Conservation (phyloP, 2,329 filamentous ascomycete species). For the Fusarium algeriense region DNA sequence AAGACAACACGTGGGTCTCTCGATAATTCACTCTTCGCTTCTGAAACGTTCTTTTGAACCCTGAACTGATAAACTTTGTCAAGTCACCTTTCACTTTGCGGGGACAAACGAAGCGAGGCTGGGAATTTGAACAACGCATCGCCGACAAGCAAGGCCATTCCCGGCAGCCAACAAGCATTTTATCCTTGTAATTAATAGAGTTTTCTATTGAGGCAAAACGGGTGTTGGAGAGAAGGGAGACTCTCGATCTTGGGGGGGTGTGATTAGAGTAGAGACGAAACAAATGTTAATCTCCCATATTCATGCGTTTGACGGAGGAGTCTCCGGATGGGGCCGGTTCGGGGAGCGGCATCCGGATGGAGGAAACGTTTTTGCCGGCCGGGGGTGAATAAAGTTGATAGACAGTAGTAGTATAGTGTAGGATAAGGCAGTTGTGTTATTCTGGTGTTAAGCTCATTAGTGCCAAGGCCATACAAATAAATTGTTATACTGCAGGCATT, state of each 20-base stretch:
- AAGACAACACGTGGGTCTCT: conserved; percentile 9
- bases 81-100: conserved; percentile 1
- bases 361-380: conserved; percentile 16
- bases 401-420: neutral
- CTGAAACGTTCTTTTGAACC: conserved; percentile 9
- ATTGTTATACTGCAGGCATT: conserved; percentile 1
- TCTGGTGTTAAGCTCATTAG: neutral
- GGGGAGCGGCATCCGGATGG: conserved; percentile 34
- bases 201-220: conserved; percentile 14
- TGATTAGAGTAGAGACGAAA: conserved; percentile 19
- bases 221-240: neutral
- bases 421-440: neutral
- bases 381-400: conserved; percentile 16
- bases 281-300: conserved; percentile 45
- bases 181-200: conserved; percentile 20
- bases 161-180: conserved; percentile 23
- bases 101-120: conserved; percentile 24
- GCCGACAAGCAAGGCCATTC: conserved; percentile 20
- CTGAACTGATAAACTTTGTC: conserved; percentile 4
- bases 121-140: conserved; percentile 37
- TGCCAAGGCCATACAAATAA: neutral
- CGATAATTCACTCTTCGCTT: neutral
- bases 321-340: conserved; percentile 38
- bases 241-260: conserved; percentile 26
- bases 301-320: conserved; percentile 41